A percentile compares a stretch with the other conserved stretches of the same genome.
phyloP scores from a whole-genome alignment of 257 asterid species.

The Cordia subcordata region DNA sequence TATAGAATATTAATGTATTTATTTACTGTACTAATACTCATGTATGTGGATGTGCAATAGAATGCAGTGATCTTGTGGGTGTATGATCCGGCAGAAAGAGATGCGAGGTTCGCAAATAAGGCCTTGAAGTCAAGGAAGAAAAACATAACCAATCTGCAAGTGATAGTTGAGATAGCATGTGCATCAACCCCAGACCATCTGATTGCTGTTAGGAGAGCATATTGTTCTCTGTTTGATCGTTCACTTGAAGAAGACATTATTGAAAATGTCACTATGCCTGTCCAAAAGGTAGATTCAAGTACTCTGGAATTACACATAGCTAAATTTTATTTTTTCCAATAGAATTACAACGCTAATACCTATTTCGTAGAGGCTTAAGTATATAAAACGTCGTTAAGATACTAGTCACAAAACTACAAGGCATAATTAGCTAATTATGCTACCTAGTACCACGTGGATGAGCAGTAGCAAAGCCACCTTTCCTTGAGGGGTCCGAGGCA shows the following conservation, averaged over 20 bases:
- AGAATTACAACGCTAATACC: too few relatives aligned
- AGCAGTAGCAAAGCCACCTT: too few relatives aligned
- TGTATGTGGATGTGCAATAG: constrained; percentile 36
- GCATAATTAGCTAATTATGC: too few relatives aligned
- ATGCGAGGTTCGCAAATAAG: constrained; percentile 65
- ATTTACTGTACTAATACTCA: too few relatives aligned
- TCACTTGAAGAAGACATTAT: constrained; percentile 79
- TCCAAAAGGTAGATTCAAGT: constrained; percentile 47
- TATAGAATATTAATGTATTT: too few relatives aligned
- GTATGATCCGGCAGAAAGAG: constrained; percentile 72
- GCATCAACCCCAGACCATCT: constrained; percentile 72
- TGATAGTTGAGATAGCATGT: constrained; percentile 73
- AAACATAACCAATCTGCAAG: constrained; percentile 47
- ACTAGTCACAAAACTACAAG: too few relatives aligned
- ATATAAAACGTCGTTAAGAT: too few relatives aligned
- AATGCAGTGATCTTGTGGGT: constrained; percentile 69
- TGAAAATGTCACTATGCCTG: constrained; percentile 45
- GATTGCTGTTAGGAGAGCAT: constrained; percentile 56
- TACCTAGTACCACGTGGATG: too few relatives aligned
- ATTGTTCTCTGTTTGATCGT: constrained; percentile 46
- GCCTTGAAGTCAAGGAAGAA: constrained; percentile 52
- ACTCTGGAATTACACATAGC: too few relatives aligned
- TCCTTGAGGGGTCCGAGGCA: too few relatives aligned
- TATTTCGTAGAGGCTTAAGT: too few relatives aligned
- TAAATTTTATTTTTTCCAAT: too few relatives aligned